phyloP scores from a whole-genome alignment of 306 rosid species.

The Rosa chinensis region DNA sequence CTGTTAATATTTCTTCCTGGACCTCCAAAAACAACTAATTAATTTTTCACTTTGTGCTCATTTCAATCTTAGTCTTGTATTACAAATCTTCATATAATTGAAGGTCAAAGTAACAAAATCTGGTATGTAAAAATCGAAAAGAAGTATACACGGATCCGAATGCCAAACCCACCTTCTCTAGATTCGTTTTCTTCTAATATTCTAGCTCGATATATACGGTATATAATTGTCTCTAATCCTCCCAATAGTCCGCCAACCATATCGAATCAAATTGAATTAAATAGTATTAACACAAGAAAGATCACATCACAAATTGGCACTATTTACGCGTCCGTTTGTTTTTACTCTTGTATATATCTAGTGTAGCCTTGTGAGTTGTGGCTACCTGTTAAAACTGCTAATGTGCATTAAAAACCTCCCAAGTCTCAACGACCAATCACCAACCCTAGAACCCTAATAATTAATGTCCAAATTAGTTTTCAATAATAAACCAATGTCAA shows the following conservation, averaged over 20 bases:
- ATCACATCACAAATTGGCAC: conserved; percentile 39
- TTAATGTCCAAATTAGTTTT: not conserved
- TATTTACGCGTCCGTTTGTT: conserved; percentile 42
- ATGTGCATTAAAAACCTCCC: not conserved
- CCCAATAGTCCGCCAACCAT: conserved; percentile 42
- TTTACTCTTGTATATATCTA: conserved; percentile 34
- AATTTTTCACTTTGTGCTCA: not conserved
- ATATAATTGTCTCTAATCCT: conserved; percentile 10
- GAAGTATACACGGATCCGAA: not conserved
- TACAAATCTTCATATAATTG: not conserved
- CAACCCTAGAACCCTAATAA: conserved; percentile 31
- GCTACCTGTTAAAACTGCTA: conserved; percentile 7
- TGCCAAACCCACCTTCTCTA: not conserved
- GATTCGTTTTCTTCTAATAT: not conserved
- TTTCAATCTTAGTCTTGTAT: not conserved
- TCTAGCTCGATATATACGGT: not conserved
- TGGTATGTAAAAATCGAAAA: not conserved
- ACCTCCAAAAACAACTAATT: not conserved
- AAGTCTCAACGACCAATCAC: conserved; percentile 14
- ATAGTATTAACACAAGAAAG: conserved; percentile 5
- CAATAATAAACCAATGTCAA: conserved; percentile 4
- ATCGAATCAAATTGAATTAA: conserved; percentile 41
- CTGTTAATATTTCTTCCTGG: not conserved
- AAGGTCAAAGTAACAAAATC: not conserved
- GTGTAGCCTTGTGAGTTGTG: not conserved